phyloP scores from a whole-genome alignment of 805 yeast species.

The Candida tammaniensis region DNA sequence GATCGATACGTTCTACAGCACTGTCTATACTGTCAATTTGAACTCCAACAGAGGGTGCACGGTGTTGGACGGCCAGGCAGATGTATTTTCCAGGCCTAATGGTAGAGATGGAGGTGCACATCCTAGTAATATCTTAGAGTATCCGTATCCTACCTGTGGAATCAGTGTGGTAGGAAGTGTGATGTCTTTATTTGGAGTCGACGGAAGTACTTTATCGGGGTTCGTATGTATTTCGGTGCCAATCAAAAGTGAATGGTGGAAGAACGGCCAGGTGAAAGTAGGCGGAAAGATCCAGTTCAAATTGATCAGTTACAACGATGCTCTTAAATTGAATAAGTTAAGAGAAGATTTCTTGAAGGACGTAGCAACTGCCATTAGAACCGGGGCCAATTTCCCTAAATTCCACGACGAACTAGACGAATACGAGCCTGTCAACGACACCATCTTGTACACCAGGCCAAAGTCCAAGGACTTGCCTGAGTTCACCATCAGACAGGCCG shows the following conservation, averaged over 20 bases:
- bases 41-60: slow-evolving; percentile 97
- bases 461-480: slow-evolving; percentile 10
- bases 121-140: slow-evolving; percentile 96
- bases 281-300: slow-evolving; percentile 81
- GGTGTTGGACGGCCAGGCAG: slow-evolving; percentile 90
- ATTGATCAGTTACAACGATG: slow-evolving; percentile 45
- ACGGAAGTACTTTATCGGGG: slow-evolving; percentile 96
- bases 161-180: slow-evolving; percentile 97
- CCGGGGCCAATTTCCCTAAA: slow-evolving; percentile 48
- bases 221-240: slow-evolving; percentile 96
- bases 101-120: slow-evolving; percentile 98
- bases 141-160: slow-evolving; percentile 94
- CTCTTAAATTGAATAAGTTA: slow-evolving; percentile 7
- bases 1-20: slow-evolving; percentile 63
- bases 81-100: slow-evolving; percentile 93
- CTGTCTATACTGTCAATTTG: slow-evolving; percentile 85
- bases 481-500: slow-evolving; percentile 23
- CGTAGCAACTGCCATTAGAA: slow-evolving; percentile 46
- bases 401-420: slow-evolving; percentile 11
- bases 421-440: slow-evolving; percentile 7
- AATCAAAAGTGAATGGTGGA: slow-evolving; percentile 95
- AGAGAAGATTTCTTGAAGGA: slow-evolving; percentile 7
- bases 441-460: slow-evolving; percentile 9
- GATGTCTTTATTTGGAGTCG: slow-evolving; percentile 93
- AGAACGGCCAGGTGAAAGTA: slow-evolving; percentile 94